A percentile compares a stretch with the other conserved stretches of the same genome.
These are phyloP conservation scores for Singerocomus inundabilis DNA, from an alignment of 1,284 basidiomycete genomes.

Conservation along the genomic window DNA sequence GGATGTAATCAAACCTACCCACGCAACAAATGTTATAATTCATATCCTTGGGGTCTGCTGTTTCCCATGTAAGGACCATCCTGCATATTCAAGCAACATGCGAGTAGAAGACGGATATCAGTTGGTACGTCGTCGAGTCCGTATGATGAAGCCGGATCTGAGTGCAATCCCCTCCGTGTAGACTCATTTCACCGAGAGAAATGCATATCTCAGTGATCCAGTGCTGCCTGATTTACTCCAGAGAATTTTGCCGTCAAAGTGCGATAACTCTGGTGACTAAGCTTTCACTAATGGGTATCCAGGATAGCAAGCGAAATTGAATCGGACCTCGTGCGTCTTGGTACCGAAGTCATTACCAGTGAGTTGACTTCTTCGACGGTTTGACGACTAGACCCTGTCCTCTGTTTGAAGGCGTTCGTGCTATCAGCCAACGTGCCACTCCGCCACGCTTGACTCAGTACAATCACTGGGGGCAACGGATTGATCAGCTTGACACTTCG, in stretches of 20 bases:
- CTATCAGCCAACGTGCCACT: slow-evolving; percentile 41
- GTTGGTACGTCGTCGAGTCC: slow-evolving; percentile 38
- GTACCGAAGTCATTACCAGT: slow-evolving; percentile 55
- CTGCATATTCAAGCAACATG: slow-evolving; percentile 39
- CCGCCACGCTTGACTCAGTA: slow-evolving; percentile 62
- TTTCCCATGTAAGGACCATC: slow-evolving; percentile 8
- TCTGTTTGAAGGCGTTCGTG: slow-evolving; percentile 45
- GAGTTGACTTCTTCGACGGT: slow-evolving; percentile 16
- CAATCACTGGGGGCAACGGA: slow-evolving; percentile 64
- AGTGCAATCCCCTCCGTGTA: slow-evolving; percentile 17
- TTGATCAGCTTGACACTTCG: slow-evolving; percentile 64
- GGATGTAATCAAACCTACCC: slow-evolving; percentile 5
- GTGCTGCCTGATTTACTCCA: slow-evolving; percentile 57
- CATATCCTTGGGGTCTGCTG: neutral
- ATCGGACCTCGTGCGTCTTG: slow-evolving; percentile 53
- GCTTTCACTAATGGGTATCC: neutral
- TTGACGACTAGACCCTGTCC: neutral
- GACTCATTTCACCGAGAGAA: slow-evolving; percentile 46
- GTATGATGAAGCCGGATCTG: neutral
- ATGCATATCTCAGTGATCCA: slow-evolving; percentile 58
- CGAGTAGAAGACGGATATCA: slow-evolving; percentile 66
- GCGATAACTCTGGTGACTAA: slow-evolving; percentile 3
- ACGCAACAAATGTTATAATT: slow-evolving; percentile 1
- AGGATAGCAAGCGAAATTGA: slow-evolving; percentile 45
- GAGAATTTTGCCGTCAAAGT: slow-evolving; percentile 51